Conservation (phyloP, 208 protist genomes). For the Vickermania ingenoplastis region DNA sequence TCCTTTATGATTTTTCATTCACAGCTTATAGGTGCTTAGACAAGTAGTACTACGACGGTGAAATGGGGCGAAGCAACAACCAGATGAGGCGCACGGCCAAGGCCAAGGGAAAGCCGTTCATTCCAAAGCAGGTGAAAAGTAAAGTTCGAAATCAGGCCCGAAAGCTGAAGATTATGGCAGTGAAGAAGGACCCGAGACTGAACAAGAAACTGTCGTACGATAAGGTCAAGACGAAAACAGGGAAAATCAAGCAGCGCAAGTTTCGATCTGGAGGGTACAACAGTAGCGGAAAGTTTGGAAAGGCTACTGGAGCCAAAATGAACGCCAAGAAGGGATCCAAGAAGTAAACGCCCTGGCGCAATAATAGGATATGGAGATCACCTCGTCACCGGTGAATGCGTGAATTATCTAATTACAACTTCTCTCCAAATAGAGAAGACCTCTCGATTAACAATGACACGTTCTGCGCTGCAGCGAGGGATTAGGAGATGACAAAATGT, state of each 20-base stretch:
- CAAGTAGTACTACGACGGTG: too few relatives aligned
- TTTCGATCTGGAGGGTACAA: slow-evolving; percentile 77
- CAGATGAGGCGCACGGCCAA: slow-evolving; percentile 64
- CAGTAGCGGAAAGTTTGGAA: slow-evolving; percentile 65
- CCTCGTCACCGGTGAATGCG: too few relatives aligned
- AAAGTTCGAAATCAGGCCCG: slow-evolving; percentile 60
- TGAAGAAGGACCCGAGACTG: slow-evolving; percentile 22
- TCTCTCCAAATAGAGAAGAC: too few relatives aligned
- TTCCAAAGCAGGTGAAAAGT: slow-evolving; percentile 77
- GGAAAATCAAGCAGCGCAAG: slow-evolving; percentile 46
- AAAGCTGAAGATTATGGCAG: slow-evolving; percentile 36
- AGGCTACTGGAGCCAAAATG: slow-evolving; percentile 49
- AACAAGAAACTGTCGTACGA: slow-evolving; percentile 65
- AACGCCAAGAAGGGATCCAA: slow-evolving; percentile 31
- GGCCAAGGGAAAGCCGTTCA: slow-evolving; percentile 37
- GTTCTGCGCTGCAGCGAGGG: too few relatives aligned
- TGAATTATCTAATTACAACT: too few relatives aligned
- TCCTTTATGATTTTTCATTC: too few relatives aligned
- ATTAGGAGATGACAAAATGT: too few relatives aligned
- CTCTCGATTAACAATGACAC: too few relatives aligned
- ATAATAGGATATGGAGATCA: slow-evolving; percentile 4
- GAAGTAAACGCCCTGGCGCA: too few relatives aligned
- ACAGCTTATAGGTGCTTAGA: too few relatives aligned
- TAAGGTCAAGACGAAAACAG: slow-evolving; percentile 52
- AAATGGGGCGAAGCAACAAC: slow-evolving; percentile 84